Evolutionary conservation across 108 stramenopile species (phyloP).

Genomic region (Mayamaea pseudoterrestris): DNA sequence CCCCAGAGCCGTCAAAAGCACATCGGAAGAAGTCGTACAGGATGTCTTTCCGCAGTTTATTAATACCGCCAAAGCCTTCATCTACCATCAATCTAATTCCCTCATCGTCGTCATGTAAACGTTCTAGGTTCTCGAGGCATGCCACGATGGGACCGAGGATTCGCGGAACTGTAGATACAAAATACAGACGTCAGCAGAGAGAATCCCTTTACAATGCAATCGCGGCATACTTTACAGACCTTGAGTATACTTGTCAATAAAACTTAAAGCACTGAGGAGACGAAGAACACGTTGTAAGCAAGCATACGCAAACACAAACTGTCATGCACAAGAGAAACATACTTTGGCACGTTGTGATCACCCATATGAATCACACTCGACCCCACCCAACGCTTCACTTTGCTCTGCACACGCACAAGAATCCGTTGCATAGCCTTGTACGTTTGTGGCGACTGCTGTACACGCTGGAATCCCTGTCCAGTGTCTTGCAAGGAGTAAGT

Average conservation of each 20-base stretch:
- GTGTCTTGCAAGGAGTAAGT: conserved; percentile 63
- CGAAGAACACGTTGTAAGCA: no score
- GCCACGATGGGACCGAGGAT: conserved; percentile 65
- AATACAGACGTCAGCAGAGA: background rate
- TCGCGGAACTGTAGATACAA: conserved; percentile 36
- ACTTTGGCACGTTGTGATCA: conserved; percentile 84
- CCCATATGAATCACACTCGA: conserved; percentile 70
- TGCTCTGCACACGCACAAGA: conserved; percentile 22
- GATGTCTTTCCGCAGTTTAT: conserved; percentile 49
- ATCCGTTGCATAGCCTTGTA: conserved; percentile 67
- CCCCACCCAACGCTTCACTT: conserved; percentile 54
- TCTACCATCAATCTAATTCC: conserved; percentile 35
- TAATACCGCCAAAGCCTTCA: conserved; percentile 49
- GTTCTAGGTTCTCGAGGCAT: conserved; percentile 44
- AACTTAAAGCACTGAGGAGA: conserved; percentile 62
- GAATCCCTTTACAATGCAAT: background rate
- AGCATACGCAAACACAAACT: no score
- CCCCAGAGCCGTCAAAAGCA: conserved; percentile 75
- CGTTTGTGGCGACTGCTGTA: conserved; percentile 64
- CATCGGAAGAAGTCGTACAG: conserved; percentile 76
- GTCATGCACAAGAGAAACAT: no score
- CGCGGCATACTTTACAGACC: conserved; percentile 5
- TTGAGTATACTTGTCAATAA: conserved; percentile 85
- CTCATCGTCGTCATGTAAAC: conserved; percentile 37
- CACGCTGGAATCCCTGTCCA: conserved; percentile 71